Base-by-base conservation (phyloP, 352 stramenopile genomes). In the Phytophthora ohioensis region DNA sequence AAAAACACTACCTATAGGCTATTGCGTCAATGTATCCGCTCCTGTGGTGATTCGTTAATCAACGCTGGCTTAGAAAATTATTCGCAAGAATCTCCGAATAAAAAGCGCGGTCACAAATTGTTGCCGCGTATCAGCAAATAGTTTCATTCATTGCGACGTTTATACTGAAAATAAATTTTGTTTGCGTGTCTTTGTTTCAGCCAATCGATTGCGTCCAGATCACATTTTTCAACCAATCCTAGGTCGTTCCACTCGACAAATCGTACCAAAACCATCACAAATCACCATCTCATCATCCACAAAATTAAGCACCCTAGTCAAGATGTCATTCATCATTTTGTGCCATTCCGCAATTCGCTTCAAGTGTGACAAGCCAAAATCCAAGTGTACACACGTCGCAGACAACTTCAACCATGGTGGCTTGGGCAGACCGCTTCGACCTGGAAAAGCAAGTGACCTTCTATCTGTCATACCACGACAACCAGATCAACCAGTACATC, bases 401-500 rank as follows among this genome's bases (percentile, higher is more conserved):
- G 15, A 63, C 5, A 70, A 15, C 27, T 10, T 45, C 34, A 34
- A 56, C 35, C 3, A 79, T 76, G 74, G 76, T 76, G 39, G 73
- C 64, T 41, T 73, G 86, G 62, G 61, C 75, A 3, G 80, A 92
- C 31, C 84, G 86, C 67, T 94, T 94, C 64, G 66, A 92, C 68
- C 68, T 95, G 47, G 86, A 95, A 71, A 91, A 93, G 67, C 87
- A 94, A 61, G 69, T 96, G 46, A 79, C 75, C 27, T 96, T 96
- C 79, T 96, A 96, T 74, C 69, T 92, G 38, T 92, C 84, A 30
- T 96, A 96, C 80, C 90, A 96, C 70, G 71, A 87, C 79, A 85
- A 96, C 73, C 78, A 77, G 58, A 70, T 88, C 57, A 97, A 97
- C 77, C 79, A 92, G 79, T 75, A 32, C 52, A 91, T 97, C 64